Percentiles rank a stretch among this genome's conserved stretches.
Conservation (phyloP, 2,329 filamentous ascomycete species). For the Xylaria sp. region DNA sequence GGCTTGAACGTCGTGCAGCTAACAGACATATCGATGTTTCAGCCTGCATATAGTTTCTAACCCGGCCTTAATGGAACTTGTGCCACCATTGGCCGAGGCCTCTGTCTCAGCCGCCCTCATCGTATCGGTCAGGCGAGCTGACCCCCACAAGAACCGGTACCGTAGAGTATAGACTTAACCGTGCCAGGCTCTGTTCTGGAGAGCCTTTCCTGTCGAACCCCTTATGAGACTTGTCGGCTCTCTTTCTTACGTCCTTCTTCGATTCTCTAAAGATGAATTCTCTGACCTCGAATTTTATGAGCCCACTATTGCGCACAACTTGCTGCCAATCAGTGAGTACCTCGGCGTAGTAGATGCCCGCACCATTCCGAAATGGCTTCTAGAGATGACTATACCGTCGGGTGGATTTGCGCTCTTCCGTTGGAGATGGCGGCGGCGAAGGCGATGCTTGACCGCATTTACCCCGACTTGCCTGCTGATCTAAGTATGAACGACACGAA, state of each 20-base stretch:
- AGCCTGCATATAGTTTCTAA: too few species aligned
- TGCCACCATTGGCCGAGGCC: too few species aligned
- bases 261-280: not conserved
- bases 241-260: not conserved
- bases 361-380: not conserved
- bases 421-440: conserved; percentile 17
- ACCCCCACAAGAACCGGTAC: too few species aligned
- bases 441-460: conserved; percentile 11
- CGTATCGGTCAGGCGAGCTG: too few species aligned
- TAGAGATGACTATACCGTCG: conserved; percentile 5
- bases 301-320: not conserved
- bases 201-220: too few species aligned
- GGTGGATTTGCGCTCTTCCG: conserved; percentile 16
- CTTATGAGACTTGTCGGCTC: not conserved
- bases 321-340: not conserved
- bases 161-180: too few species aligned
- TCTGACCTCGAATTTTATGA: not conserved
- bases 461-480: conserved; percentile 9
- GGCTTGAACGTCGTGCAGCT: too few species aligned
- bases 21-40: too few species aligned
- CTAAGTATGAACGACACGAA: not conserved
- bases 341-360: not conserved
- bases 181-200: too few species aligned
- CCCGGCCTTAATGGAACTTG: too few species aligned
- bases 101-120: too few species aligned